Evolutionary conservation across 2,329 filamentous ascomycete genomes (phyloP).

Genomic region (Alternaria longipes): DNA sequence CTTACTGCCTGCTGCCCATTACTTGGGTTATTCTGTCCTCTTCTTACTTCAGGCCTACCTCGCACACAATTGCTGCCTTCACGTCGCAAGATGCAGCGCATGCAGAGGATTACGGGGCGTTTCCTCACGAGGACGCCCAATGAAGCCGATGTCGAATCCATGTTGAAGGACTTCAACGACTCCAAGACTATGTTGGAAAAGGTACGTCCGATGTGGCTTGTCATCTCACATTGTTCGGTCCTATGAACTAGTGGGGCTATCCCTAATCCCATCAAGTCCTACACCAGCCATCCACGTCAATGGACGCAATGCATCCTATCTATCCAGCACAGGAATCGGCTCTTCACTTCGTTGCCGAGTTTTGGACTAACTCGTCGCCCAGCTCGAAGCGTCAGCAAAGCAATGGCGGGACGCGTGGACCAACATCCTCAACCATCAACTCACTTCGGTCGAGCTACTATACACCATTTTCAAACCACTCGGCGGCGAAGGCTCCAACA

Average conservation of each 20-base stretch:
- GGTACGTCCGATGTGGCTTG: slow-evolving; percentile 58
- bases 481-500: slow-evolving; percentile 66
- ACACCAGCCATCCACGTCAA: neutral
- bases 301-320: neutral
- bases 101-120: slow-evolving; percentile 78
- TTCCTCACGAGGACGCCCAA: slow-evolving; percentile 76
- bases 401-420: slow-evolving; percentile 83
- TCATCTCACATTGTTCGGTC: slow-evolving; percentile 2
- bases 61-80: slow-evolving; percentile 27
- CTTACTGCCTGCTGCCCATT: slow-evolving; percentile 4
- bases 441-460: slow-evolving; percentile 72
- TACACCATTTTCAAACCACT: slow-evolving; percentile 81
- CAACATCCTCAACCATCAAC: slow-evolving; percentile 73
- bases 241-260: slow-evolving; percentile 32
- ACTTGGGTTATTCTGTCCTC: slow-evolving; percentile 1
- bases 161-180: slow-evolving; percentile 83
- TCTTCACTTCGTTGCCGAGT: neutral
- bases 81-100: slow-evolving; percentile 67
- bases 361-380: slow-evolving; percentile 8
- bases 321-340: neutral
- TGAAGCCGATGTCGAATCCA: slow-evolving; percentile 76
- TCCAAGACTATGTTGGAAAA: slow-evolving; percentile 77
- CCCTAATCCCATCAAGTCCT: slow-evolving; percentile 5
- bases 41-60: slow-evolving; percentile 13
- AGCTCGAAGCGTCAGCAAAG: slow-evolving; percentile 80